Evolutionary conservation across 768 basidiomycete species (phyloP).

Genomic region (Boletus rubescentipes): DNA sequence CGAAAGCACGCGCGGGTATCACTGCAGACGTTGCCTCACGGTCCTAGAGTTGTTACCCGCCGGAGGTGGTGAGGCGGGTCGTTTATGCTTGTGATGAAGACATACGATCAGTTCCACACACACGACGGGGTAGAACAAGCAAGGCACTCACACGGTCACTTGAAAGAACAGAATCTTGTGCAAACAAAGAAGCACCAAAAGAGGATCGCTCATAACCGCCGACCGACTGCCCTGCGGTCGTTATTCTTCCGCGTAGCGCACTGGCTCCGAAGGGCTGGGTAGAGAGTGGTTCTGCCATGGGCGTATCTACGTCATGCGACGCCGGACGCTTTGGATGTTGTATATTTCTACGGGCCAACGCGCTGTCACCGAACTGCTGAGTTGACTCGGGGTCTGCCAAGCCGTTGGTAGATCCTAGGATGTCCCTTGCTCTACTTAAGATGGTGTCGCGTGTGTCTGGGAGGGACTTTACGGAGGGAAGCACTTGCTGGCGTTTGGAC

Average conservation of each 20-base stretch:
- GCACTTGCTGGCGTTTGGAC: conserved; percentile 35
- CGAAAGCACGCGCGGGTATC: neutral
- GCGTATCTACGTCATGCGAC: neutral
- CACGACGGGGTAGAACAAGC: neutral
- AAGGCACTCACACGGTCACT: conserved; percentile 10
- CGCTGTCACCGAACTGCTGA: conserved; percentile 36
- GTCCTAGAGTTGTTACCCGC: neutral
- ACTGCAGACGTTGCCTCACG: conserved; percentile 15
- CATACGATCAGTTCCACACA: conserved; percentile 3
- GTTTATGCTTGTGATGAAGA: conserved; percentile 11
- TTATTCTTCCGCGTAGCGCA: conserved; percentile 24
- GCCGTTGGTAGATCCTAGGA: conserved; percentile 27
- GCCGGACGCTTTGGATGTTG: neutral
- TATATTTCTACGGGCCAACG: conserved; percentile 19
- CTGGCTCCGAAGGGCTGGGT: conserved; percentile 45
- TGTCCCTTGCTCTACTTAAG: conserved; percentile 36
- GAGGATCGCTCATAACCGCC: neutral
- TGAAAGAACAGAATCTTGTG: conserved; percentile 10
- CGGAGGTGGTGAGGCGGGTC: conserved; percentile 9
- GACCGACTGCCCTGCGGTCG: neutral
- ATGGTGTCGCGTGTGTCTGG: conserved; percentile 46
- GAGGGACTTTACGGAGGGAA: conserved; percentile 47
- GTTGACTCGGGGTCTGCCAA: conserved; percentile 18
- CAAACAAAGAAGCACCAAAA: conserved; percentile 17
- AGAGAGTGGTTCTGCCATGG: conserved; percentile 16